phyloP scores from a whole-genome alignment of 371 early-diverging fungal species.

The Lichtheimia corymbifera region DNA sequence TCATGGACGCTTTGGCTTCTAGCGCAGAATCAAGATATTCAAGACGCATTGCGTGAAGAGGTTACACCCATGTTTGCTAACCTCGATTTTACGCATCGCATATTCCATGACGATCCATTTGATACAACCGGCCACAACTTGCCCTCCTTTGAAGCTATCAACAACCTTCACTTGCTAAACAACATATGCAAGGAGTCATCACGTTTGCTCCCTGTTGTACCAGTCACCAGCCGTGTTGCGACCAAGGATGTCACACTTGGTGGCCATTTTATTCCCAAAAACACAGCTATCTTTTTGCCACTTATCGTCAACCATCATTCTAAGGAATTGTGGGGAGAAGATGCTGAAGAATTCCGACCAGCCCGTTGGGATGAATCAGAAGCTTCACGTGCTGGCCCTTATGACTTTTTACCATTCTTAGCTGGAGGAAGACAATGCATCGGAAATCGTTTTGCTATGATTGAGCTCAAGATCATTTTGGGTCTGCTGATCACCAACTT shows the following conservation, averaged over 20 bases:
- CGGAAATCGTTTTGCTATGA: slow-evolving; percentile 41
- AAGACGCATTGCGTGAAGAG: slow-evolving; percentile 51
- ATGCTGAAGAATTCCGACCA: slow-evolving; percentile 64
- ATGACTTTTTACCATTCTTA: slow-evolving; percentile 63
- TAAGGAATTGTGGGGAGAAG: slow-evolving; percentile 63
- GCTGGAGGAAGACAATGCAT: slow-evolving; percentile 54
- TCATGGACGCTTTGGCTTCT: slow-evolving; percentile 61
- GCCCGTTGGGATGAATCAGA: slow-evolving; percentile 55
- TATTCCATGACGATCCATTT: slow-evolving; percentile 7
- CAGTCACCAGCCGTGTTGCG: slow-evolving; percentile 46
- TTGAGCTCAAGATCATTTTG: slow-evolving; percentile 43
- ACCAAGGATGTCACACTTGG: slow-evolving; percentile 46
- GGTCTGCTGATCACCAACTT: slow-evolving; percentile 36
- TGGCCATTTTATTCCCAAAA: slow-evolving; percentile 53
- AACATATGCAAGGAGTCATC: slow-evolving; percentile 56
- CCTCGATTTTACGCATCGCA: slow-evolving; percentile 10
- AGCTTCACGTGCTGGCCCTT: slow-evolving; percentile 29
- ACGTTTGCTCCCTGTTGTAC: slow-evolving; percentile 57
- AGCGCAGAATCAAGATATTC: slow-evolving; percentile 45
- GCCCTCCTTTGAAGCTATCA: slow-evolving; percentile 49
- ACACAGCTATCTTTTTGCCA: slow-evolving; percentile 44
- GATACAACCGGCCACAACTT: slow-evolving; percentile 1
- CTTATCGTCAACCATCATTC: slow-evolving; percentile 50
- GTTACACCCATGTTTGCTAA: slow-evolving; percentile 17
- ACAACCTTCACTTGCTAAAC: slow-evolving; percentile 44